phyloP scores from a whole-genome alignment of 2,329 filamentous ascomycete genomes.

The Penicillium nordicum region DNA sequence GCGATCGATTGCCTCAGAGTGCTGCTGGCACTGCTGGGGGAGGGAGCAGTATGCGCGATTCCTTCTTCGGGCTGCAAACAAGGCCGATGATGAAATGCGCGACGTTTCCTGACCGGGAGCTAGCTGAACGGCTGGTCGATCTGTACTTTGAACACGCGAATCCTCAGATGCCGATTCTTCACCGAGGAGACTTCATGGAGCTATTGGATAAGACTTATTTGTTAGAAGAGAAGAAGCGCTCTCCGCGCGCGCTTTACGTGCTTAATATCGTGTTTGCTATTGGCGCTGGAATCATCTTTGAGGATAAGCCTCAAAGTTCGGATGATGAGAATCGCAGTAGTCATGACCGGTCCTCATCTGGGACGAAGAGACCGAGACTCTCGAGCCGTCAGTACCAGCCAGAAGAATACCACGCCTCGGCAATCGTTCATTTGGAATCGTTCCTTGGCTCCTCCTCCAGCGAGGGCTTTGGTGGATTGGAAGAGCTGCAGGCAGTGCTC shows the following conservation, averaged over 20 bases:
- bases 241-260: constrained; percentile 81
- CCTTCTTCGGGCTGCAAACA: constrained; percentile 93
- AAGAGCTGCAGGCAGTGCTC: constrained; percentile 90
- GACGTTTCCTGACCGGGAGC: constrained; percentile 72
- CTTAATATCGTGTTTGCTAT: constrained; percentile 98
- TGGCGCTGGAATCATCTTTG: constrained; percentile 87
- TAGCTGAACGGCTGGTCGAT: constrained; percentile 69
- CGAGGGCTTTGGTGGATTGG: constrained; percentile 75
- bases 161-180: constrained; percentile 89
- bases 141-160: constrained; percentile 97
- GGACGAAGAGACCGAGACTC: constrained; percentile 51
- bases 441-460: constrained; percentile 64
- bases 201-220: constrained; percentile 81
- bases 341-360: constrained; percentile 27
- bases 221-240: constrained; percentile 62
- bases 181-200: constrained; percentile 83
- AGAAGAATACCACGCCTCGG: constrained; percentile 93
- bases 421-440: constrained; percentile 84
- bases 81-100: constrained; percentile 83
- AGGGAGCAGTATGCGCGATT: constrained; percentile 85
- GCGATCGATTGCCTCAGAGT: constrained; percentile 52
- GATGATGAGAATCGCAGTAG: constrained; percentile 23
- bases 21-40: constrained; percentile 47
- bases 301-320: constrained; percentile 35
- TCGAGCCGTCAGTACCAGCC: constrained; percentile 68